Percentiles rank a stretch among this genome's conserved stretches.
phyloP scores from a whole-genome alignment of 2,329 filamentous ascomycete genomes.

The Fusarium tupiense region DNA sequence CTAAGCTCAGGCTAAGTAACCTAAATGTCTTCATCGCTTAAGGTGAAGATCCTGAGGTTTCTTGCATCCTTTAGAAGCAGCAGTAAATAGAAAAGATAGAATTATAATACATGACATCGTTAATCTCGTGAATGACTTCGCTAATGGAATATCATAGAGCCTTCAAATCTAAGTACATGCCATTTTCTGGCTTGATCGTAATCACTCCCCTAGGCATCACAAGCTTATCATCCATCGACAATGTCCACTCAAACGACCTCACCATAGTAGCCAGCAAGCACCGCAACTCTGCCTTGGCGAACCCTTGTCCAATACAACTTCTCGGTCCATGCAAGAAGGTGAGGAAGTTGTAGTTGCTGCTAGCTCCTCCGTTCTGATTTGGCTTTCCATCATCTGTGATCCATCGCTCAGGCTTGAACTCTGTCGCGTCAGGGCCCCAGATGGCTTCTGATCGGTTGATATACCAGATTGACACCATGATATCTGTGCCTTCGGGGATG shows the following conservation, averaged over 20 bases:
- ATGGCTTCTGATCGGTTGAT: slow-evolving; percentile 70
- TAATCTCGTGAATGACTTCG: too few relatives aligned
- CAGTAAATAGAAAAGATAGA: background rate
- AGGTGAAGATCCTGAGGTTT: background rate
- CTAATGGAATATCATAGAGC: background rate
- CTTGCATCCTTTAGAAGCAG: background rate
- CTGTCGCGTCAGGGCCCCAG: slow-evolving; percentile 73
- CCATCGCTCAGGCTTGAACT: slow-evolving; percentile 78
- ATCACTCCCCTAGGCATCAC: slow-evolving; percentile 70
- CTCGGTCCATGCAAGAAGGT: slow-evolving; percentile 87
- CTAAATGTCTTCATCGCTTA: background rate
- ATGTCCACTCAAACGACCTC: slow-evolving; percentile 67
- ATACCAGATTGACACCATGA: slow-evolving; percentile 67
- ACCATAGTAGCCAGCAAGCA: slow-evolving; percentile 76
- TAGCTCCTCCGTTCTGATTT: slow-evolving; percentile 71
- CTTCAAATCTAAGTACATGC: slow-evolving; percentile 63
- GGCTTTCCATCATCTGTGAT: slow-evolving; percentile 61
- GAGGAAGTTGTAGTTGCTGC: slow-evolving; percentile 75
- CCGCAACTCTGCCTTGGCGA: slow-evolving; percentile 78
- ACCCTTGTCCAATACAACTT: slow-evolving; percentile 81
- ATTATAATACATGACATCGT: background rate
- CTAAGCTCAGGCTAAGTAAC: background rate
- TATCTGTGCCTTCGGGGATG: slow-evolving; percentile 71
- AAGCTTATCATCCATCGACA: slow-evolving; percentile 67
- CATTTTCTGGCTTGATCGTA: slow-evolving; percentile 73